Conservation (phyloP, 176 grass and related monocot species). For the Lolium perenne region DNA sequence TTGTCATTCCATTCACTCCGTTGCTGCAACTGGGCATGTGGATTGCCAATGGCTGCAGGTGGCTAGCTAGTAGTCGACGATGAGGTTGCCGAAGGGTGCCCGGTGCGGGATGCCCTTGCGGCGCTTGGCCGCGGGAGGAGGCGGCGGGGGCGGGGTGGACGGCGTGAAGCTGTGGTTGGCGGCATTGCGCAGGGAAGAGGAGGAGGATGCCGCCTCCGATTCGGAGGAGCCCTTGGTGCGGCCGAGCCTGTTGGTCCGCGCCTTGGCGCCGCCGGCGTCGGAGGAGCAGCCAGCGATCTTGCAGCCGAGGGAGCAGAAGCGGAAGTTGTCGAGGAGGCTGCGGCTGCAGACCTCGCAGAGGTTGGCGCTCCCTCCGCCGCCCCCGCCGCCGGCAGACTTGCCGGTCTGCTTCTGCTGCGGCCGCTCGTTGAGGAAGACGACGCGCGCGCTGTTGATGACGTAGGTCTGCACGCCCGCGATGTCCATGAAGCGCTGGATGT, state of each 20-base stretch:
- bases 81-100: constrained; percentile 83
- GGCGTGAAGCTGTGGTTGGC: constrained; percentile 66
- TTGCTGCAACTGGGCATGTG: constrained; percentile 24
- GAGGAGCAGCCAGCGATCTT: constrained; percentile 66
- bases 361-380: constrained; percentile 62
- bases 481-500: constrained; percentile 95
- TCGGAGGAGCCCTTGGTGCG: constrained; percentile 26
- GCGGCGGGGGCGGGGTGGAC: constrained; percentile 70
- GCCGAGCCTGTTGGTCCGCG: constrained; percentile 36
- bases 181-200: constrained; percentile 47
- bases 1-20: constrained; percentile 12
- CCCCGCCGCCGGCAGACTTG: constrained; percentile 37
- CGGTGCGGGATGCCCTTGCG: constrained; percentile 91
- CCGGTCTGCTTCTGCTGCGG: constrained; percentile 83
- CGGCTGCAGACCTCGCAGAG: constrained; percentile 93
- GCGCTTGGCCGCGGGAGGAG: constrained; percentile 59
- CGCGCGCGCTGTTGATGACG: constrained; percentile 97
- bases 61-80: constrained; percentile 59
- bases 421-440: constrained; percentile 98
- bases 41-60: neutral
- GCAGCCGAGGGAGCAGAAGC: constrained; percentile 98
- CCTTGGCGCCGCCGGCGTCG: neutral
- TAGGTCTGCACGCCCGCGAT: constrained; percentile 94
- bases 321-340: constrained; percentile 96
- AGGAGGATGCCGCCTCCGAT: constrained; percentile 43